Base-by-base conservation (phyloP, 2,329 filamentous ascomycete species). In the Phoma sp. region DNA sequence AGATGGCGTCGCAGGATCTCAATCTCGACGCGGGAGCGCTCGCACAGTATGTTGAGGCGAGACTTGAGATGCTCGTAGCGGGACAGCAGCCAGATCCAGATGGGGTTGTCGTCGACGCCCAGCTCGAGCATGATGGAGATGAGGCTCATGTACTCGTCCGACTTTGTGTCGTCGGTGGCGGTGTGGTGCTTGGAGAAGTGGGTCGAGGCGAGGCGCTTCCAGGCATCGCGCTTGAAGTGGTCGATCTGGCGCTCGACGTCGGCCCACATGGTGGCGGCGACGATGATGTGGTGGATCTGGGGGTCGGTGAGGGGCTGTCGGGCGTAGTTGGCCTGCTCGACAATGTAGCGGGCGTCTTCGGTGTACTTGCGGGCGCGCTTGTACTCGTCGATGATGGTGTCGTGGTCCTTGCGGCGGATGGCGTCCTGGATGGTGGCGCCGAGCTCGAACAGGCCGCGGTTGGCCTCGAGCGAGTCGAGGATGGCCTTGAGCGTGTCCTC, bases 31-130 rank as follows among this genome's bases (percentile, higher is more conserved):
- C 90, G 91, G 46, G 90, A 88, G n/a, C 92, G 87, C 60, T 98
- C 92, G 46, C 92, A 91, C 12, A 88, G 89, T 0, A 84, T 81
- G 34, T 86, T 85, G 47, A 98, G 93, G 71, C 91, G 96, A 60
- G 87, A 87, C 75, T 95, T 97, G 50, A 99, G 81, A 68, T 93
- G 88, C 60, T 96, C 91, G 69, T 93, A 96, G 38, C 91, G 87
- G 68, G 92, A 96, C 49, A 93, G 80, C 21, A 99, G 85, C 93
- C 95, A 99, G 10, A 96, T 84, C 91, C 91, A 96, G 58, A 99
- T 96, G 1, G 95, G 95, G 66, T 96, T 99, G 55, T 98, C 92
- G 9, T 96, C 90, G 2, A 96, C 92, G 6, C 95, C 96, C 17
- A 99, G 81, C 74, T 99, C 93, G n/a, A 99, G 79, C 47, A 99